Conservation (phyloP, 2,329 filamentous ascomycete genomes). For the Colletotrichum sojae region DNA sequence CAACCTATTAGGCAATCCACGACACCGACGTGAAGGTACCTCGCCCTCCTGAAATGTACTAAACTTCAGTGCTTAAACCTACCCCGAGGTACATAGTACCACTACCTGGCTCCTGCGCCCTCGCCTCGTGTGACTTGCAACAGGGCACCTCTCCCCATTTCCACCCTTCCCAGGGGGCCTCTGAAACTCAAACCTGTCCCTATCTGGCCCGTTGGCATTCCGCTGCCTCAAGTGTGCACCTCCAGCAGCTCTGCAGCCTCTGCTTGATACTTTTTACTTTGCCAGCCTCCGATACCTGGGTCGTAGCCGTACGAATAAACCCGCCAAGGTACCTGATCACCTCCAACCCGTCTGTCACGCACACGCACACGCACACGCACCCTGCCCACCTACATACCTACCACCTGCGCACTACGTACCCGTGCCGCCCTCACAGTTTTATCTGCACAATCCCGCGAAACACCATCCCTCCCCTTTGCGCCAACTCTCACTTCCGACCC, state of each 20-base stretch:
- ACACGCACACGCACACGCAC: too few species aligned
- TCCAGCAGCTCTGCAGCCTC: not conserved
- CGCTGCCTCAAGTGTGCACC: conserved; percentile 11
- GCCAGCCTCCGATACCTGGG: too few species aligned
- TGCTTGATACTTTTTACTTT: too few species aligned
- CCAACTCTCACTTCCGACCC: conserved; percentile 24
- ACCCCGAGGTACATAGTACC: not conserved
- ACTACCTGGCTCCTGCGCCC: conserved; percentile 1
- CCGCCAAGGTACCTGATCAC: not conserved
- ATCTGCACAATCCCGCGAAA: conserved; percentile 39
- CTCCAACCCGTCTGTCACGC: not conserved
- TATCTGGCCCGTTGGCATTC: conserved; percentile 37
- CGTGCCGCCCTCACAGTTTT: conserved; percentile 35
- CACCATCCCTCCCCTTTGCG: conserved; percentile 35
- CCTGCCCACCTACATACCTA: not conserved
- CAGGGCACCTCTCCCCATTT: conserved; percentile 24
- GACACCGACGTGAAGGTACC: not conserved
- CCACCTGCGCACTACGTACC: conserved; percentile 36
- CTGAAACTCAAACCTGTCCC: conserved; percentile 40
- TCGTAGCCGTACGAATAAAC: too few species aligned
- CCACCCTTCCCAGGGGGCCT: conserved; percentile 33
- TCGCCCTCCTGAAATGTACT: not conserved
- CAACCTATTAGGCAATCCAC: conserved; percentile 20
- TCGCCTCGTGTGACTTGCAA: conserved; percentile 16
- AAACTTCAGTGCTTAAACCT: not conserved